Evolutionary conservation across 2,329 filamentous ascomycete species (phyloP).

Genomic region (Dothistroma pini): DNA sequence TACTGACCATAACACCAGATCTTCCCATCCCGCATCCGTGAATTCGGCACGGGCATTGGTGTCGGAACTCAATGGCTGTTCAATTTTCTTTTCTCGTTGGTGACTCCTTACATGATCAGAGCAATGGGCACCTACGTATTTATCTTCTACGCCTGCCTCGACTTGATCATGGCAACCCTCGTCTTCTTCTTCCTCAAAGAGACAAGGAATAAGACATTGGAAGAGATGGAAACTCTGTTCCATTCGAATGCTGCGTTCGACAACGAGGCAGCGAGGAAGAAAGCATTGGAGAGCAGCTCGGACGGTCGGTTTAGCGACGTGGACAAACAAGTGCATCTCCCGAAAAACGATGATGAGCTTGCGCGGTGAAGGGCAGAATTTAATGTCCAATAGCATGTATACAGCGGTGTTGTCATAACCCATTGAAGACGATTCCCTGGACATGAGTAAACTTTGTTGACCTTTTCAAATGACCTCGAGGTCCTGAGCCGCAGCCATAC

Average conservation of each 20-base stretch:
- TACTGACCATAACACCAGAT: slow-evolving; percentile 46
- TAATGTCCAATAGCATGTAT: neutral
- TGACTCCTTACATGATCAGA: slow-evolving; percentile 52
- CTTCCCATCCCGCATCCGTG: slow-evolving; percentile 51
- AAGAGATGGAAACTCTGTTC: slow-evolving; percentile 35
- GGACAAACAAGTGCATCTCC: neutral
- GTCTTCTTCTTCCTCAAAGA: slow-evolving; percentile 40
- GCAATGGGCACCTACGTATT: slow-evolving; percentile 46
- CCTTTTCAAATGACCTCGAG: neutral
- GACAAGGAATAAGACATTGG: slow-evolving; percentile 36
- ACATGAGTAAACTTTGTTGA: neutral
- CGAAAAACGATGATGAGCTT: neutral
- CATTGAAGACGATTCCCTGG: neutral
- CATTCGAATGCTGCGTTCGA: slow-evolving; percentile 26
- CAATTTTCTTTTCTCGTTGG: slow-evolving; percentile 50
- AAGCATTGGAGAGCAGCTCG: slow-evolving; percentile 14
- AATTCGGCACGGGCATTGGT: slow-evolving; percentile 49
- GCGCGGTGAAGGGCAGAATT: neutral
- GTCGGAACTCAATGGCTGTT: slow-evolving; percentile 51
- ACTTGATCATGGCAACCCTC: slow-evolving; percentile 41
- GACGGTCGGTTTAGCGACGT: slow-evolving; percentile 16
- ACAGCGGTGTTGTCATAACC: neutral
- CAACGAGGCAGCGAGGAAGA: slow-evolving; percentile 23
- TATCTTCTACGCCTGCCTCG: slow-evolving; percentile 47
- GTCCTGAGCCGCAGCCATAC: neutral